Base-by-base conservation (phyloP, 1,139 yeast genomes). In the Pichia sp. region DNA sequence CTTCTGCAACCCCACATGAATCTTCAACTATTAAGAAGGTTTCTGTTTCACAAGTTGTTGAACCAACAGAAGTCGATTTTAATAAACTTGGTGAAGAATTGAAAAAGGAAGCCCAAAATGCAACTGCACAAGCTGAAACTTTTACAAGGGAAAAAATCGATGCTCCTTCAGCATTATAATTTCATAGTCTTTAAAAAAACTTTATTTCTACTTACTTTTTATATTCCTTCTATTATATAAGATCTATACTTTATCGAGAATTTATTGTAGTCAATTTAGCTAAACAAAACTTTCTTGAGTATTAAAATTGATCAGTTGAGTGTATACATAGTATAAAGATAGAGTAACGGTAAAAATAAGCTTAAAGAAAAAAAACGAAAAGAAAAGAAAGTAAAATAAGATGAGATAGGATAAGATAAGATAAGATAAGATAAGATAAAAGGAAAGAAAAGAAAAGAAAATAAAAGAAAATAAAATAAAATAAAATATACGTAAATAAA, bases 41-140 rank as follows among this genome's bases (percentile, higher is more conserved):
- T 18, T 32, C 39, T n/a, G 31, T 26, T 23, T 29, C 43, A 29
- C 31, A 6, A 23, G 19, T n/a, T n/a, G n/a, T n/a, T 24, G 48
- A 37, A 30, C 37, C 23, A 23, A 29, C 30, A 11, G 51, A 51
- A 40, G 39, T 47, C 24, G 53, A 46, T 40, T 40, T 48, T 23
- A 46, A 42, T 23, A 23, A 43, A 55, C 28, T 46, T 46, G 44
- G 54, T 51, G 46, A 48, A 27, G 37, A 47, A 33, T 33, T 48
- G 23, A 48, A 48, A 21, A 37, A 43, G 27, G 50, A 48, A 26
- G 51, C 51, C 4, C 34, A 32, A 16, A 33, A 31, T 11, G 41
- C 48, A 7, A 40, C 43, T 26, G 25, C 33, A 11, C 26, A 38
- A 21, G 37, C 42, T 1, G 40, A 35, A 15, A 27, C 39, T 6